Evolutionary conservation across 345 rosid species (phyloP), one percentile per base, ranked within the genome.

Genomic region (Euphorbia peplus): DNA sequence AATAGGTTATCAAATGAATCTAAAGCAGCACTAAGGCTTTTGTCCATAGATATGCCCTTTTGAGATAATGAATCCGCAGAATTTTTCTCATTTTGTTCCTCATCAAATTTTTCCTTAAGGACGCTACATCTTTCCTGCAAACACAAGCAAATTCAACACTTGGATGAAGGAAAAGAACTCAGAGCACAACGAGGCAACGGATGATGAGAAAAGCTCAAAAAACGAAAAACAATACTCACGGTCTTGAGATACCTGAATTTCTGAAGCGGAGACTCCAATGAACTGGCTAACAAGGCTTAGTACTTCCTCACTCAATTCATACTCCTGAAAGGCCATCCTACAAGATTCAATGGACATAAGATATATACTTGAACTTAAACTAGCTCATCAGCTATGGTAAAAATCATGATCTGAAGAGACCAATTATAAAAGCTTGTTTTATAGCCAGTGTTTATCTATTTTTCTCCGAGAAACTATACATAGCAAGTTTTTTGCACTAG

Each of bases 1-100:
- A 95, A 95, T 58, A 95, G 90, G 81, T 91, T 95, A 87, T 95
- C 99, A 73, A 91, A 91, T 73, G 99, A 95, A 88, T 95, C 99
- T 75, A 95, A 83, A 78, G 96, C 93, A 79, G 89, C 89, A 80
- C 81, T 74, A 69, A 95, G 97, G 77, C 88, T 83, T 84, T 88
- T 91, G 42, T 88, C 89, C 75, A 87, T 79, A 74, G 82, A 79
- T 73, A 89, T 80, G 68, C 95, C 90, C 58, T 66, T 75, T 72
- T 74, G 86, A 75, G 70, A 72, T 69, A 71, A 82, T n/a, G 80
- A 70, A 75, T 80, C 83, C 61, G 76, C 79, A 58, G 77, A 72
- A 68, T 73, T 79, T 70, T 84, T 83, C 26, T 72, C 21, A 48
- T 72, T 75, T 75, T 79, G 79, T 64, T 79, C 81, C 64, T 57